A percentile compares a stretch with the other conserved stretches of the same genome.
Conservation (phyloP, 106 monocot species). For the Posidonia australis region DNA sequence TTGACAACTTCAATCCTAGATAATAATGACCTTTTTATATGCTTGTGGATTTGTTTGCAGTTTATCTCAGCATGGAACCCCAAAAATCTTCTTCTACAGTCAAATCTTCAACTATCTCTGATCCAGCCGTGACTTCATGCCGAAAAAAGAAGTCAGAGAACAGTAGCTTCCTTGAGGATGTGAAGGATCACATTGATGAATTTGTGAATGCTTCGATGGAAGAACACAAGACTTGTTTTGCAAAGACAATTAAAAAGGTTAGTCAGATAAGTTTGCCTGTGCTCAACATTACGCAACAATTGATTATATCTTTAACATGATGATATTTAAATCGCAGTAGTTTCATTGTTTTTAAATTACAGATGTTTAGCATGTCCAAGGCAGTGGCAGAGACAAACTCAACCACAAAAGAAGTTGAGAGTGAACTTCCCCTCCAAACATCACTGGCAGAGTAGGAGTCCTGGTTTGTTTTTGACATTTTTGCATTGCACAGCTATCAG, state of each 20-base stretch:
- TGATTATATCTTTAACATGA: neutral
- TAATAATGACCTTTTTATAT: no score
- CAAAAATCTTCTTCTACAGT: no score
- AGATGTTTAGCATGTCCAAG: conserved; percentile 66
- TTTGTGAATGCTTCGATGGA: conserved; percentile 41
- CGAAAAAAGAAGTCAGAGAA: conserved; percentile 49
- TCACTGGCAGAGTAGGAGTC: conserved; percentile 13
- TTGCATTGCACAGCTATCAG: no score
- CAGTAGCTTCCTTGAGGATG: conserved; percentile 23
- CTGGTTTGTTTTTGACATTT: neutral
- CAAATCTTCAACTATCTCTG: neutral
- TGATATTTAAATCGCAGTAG: neutral
- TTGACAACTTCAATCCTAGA: no score
- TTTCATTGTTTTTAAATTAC: neutral
- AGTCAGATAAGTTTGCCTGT: neutral
- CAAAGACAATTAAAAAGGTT: conserved; percentile 36
- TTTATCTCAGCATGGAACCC: no score
- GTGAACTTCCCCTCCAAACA: conserved; percentile 36
- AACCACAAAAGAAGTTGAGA: conserved; percentile 25
- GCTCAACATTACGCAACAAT: neutral
- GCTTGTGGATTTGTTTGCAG: no score
- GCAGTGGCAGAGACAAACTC: conserved; percentile 28
- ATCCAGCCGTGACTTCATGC: conserved; percentile 31
- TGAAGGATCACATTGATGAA: conserved; percentile 34
- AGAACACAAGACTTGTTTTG: conserved; percentile 47